These are phyloP conservation scores for Mortierella claussenii DNA, from an alignment of 192 early-diverging fungal species.

Conservation along the genomic window DNA sequence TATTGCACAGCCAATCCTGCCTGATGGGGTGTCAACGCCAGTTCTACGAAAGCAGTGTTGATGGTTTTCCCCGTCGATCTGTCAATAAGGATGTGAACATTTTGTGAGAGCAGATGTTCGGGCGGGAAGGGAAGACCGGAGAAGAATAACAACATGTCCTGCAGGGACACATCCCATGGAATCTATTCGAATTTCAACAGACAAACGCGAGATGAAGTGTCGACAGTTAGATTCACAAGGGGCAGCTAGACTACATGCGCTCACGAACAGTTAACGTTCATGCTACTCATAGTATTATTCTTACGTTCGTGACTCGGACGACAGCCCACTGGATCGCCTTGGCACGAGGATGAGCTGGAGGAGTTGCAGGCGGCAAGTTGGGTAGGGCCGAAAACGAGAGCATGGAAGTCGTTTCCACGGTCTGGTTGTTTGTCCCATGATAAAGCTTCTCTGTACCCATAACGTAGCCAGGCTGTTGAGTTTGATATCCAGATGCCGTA, in stretches of 20 bases:
- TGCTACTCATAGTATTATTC: no score
- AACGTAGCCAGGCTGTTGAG: neutral
- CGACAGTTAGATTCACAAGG: no score
- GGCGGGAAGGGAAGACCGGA: constrained; percentile 53
- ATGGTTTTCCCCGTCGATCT: constrained; percentile 76
- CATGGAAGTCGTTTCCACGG: neutral
- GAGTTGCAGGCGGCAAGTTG: constrained; percentile 22
- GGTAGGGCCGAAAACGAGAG: constrained; percentile 22
- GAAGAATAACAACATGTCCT: constrained; percentile 62
- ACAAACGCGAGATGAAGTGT: neutral
- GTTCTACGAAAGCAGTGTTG: constrained; percentile 75
- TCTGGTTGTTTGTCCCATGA: neutral
- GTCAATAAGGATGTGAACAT: constrained; percentile 63
- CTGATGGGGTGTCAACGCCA: constrained; percentile 59
- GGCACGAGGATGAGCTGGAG: constrained; percentile 20
- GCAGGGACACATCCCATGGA: constrained; percentile 70
- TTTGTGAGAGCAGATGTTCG: constrained; percentile 54
- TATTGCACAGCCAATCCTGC: constrained; percentile 64
- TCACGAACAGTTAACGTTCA: no score
- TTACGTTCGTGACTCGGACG: constrained; percentile 42
- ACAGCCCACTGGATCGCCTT: constrained; percentile 44
- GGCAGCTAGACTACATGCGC: no score
- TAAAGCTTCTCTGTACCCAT: neutral
- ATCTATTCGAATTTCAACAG: constrained; percentile 45
- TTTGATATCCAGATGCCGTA: neutral